Percentiles rank a stretch among this genome's conserved stretches.
Evolutionary conservation across 2,329 filamentous ascomycete genomes (phyloP).

Genomic region (Talaromyces sp.): DNA sequence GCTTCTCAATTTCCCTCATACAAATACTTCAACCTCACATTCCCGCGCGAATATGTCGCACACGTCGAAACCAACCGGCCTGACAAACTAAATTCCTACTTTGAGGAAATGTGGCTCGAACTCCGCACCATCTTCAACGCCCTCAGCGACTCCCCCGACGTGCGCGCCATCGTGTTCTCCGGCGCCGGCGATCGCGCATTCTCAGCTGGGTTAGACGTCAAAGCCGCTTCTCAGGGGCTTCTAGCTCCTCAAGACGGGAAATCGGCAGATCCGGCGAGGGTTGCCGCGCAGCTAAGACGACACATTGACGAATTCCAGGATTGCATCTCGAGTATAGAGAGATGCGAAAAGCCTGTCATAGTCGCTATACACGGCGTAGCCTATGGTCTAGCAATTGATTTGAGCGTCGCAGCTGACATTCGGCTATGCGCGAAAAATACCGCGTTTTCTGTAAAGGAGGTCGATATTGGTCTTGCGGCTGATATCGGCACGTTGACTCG

Average conservation of each 20-base stretch:
- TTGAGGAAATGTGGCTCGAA: slow-evolving; percentile 82
- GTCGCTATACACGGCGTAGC: slow-evolving; percentile 75
- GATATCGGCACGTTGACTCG: slow-evolving; percentile 48
- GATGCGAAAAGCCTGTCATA: slow-evolving; percentile 89
- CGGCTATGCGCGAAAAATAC: slow-evolving; percentile 38
- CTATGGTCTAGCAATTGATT: slow-evolving; percentile 73
- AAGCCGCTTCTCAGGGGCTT: slow-evolving; percentile 54
- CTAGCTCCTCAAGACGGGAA: slow-evolving; percentile 21
- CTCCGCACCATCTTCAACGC: slow-evolving; percentile 67
- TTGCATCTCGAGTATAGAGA: slow-evolving; percentile 71
- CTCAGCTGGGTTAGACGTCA: slow-evolving; percentile 79
- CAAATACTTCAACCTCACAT: slow-evolving; percentile 69
- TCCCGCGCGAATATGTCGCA: slow-evolving; percentile 69
- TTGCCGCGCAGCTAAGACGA: slow-evolving; percentile 59
- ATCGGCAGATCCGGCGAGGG: slow-evolving; percentile 62
- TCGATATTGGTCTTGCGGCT: slow-evolving; percentile 50
- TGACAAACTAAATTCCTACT: slow-evolving; percentile 83
- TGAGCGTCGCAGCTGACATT: slow-evolving; percentile 44
- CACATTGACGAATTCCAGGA: slow-evolving; percentile 78
- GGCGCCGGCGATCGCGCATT: slow-evolving; percentile 81
- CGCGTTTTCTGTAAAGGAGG: slow-evolving; percentile 47
- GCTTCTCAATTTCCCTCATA: slow-evolving; percentile 17
- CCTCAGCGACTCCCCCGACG: slow-evolving; percentile 67
- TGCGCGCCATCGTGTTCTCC: slow-evolving; percentile 75
- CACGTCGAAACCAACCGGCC: slow-evolving; percentile 90